Evolutionary conservation across 768 basidiomycete species (phyloP).

Genomic region (Lepiota brunneoincarnata): DNA sequence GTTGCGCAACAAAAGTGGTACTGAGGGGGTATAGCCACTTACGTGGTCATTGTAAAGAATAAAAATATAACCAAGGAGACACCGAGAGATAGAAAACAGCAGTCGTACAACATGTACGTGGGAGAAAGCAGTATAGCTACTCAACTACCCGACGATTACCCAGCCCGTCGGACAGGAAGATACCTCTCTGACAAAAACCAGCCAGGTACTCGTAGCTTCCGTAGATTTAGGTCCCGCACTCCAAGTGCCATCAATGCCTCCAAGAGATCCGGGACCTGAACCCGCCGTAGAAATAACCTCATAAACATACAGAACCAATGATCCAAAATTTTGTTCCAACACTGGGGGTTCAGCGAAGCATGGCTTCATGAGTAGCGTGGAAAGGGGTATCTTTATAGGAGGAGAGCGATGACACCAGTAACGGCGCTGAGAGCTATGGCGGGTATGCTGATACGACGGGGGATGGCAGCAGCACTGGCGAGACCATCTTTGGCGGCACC

Average conservation of each 20-base stretch:
- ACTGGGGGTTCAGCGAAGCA: neutral
- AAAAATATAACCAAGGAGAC: slow-evolving; percentile 1
- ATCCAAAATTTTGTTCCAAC: slow-evolving; percentile 1
- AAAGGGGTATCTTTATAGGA: slow-evolving; percentile 35
- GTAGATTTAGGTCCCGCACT: neutral
- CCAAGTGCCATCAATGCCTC: slow-evolving; percentile 6
- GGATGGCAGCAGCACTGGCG: slow-evolving; percentile 28
- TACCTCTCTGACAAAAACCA: slow-evolving; percentile 5
- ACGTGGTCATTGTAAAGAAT: neutral
- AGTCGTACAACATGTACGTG: neutral
- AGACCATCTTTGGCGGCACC: slow-evolving; percentile 48
- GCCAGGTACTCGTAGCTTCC: slow-evolving; percentile 9
- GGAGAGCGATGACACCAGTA: slow-evolving; percentile 34
- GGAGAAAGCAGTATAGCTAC: neutral
- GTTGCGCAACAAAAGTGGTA: neutral
- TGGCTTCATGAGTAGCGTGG: neutral
- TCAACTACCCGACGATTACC: slow-evolving; percentile 2
- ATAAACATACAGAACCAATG: slow-evolving; percentile 1
- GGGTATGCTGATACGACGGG: slow-evolving; percentile 39
- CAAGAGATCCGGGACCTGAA: slow-evolving; percentile 3
- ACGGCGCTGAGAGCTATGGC: slow-evolving; percentile 39
- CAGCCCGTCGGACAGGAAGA: slow-evolving; percentile 8
- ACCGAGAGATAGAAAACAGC: neutral
- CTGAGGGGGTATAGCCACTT: slow-evolving; percentile 4
- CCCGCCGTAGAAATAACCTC: slow-evolving; percentile 1